A percentile compares a stretch with the other conserved stretches of the same genome.
These are phyloP conservation scores for Aspergillus sp. DNA, from an alignment of 2,329 filamentous ascomycete genomes.

Conservation along the genomic window DNA sequence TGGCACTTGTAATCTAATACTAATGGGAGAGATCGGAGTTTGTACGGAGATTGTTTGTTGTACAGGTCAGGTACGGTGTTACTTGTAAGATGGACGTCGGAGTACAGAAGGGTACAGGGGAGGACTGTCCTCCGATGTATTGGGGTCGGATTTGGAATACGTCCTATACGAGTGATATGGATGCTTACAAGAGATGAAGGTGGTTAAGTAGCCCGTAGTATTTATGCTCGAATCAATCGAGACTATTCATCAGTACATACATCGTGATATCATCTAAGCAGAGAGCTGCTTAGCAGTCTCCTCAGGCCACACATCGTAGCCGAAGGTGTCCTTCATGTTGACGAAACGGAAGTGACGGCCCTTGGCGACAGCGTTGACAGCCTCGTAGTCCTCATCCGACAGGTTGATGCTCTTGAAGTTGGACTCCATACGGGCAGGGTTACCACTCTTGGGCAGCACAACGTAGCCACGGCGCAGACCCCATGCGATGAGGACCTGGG, in stretches of 20 bases:
- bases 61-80: too few relatives aligned
- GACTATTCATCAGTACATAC: too few relatives aligned
- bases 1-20: too few relatives aligned
- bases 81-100: too few relatives aligned
- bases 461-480: conserved; percentile 59
- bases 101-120: background rate
- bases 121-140: background rate
- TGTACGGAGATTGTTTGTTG: background rate
- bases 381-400: conserved; percentile 51
- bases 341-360: conserved; percentile 65
- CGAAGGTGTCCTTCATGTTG: conserved; percentile 77
- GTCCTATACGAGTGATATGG: background rate
- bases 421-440: conserved; percentile 58
- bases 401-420: conserved; percentile 61
- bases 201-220: background rate
- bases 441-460: conserved; percentile 65
- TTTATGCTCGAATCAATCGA: background rate
- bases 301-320: conserved; percentile 63
- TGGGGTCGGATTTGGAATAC: background rate
- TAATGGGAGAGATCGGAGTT: background rate
- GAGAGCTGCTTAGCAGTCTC: conserved; percentile 38
- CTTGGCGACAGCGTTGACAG: conserved; percentile 57
- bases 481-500: conserved; percentile 60
- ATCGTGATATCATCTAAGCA: conserved; percentile 12
- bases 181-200: background rate